Percentiles rank a stretch among this genome's conserved stretches.
These are phyloP conservation scores for Leptographium procerum DNA, from an alignment of 2,329 filamentous ascomycete genomes.

Conservation along the genomic window DNA sequence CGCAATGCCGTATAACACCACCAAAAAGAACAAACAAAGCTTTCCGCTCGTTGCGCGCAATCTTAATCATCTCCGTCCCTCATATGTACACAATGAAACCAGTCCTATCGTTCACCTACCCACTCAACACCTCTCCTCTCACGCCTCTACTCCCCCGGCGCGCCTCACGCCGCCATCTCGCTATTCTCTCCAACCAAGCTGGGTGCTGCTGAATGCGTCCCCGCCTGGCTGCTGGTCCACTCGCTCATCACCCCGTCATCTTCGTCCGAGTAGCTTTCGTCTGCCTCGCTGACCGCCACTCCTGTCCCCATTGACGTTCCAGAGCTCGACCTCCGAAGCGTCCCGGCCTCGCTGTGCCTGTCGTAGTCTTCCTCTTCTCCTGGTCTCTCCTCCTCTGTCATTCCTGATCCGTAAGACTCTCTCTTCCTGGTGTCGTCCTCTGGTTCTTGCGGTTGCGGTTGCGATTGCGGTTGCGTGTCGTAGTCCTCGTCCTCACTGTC, in stretches of 20 bases:
- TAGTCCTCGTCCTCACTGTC: conserved; percentile 7
- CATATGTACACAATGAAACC: neutral
- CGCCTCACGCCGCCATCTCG: conserved; percentile 15
- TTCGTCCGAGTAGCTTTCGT: conserved; percentile 21
- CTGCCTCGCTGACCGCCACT: conserved; percentile 12
- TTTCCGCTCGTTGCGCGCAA: no score
- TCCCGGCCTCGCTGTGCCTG: conserved; percentile 37
- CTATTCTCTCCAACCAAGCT: conserved; percentile 10
- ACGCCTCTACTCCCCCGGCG: neutral
- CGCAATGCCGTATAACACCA: no score
- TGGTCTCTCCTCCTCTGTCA: conserved; percentile 2
- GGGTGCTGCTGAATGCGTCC: conserved; percentile 12
- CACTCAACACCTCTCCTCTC: no score
- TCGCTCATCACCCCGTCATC: conserved; percentile 28
- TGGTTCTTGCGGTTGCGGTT: no score
- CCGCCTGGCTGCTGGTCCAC: conserved; percentile 33
- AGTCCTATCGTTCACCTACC: no score
- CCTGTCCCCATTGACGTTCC: conserved; percentile 35
- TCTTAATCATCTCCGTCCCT: no score
- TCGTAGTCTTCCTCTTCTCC: conserved; percentile 9
- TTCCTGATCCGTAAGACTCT: conserved; percentile 1
- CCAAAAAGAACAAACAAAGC: no score
- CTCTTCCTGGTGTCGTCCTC: neutral
- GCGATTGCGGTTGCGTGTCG: neutral
- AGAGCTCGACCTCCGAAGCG: conserved; percentile 29